Conservation (phyloP, 2,329 filamentous ascomycete species). For the Elsinoe fawcettii region DNA sequence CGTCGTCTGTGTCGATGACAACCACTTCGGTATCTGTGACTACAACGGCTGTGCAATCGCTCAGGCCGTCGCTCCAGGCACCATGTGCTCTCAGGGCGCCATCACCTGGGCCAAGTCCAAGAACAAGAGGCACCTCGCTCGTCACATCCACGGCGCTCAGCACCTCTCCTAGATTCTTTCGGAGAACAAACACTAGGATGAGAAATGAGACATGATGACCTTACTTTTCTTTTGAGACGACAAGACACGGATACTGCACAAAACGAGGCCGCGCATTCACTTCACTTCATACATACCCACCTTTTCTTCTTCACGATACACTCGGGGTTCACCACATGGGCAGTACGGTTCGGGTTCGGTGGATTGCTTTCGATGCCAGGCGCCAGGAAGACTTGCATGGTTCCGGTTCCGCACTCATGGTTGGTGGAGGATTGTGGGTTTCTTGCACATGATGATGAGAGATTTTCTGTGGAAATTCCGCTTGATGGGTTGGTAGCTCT, state of each 20-base stretch:
- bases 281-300: conserved; percentile 1
- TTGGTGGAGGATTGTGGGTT: neutral
- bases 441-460: neutral
- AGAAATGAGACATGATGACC: neutral
- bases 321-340: neutral
- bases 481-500: neutral
- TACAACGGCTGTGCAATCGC: conserved; percentile 33
- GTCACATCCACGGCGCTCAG: conserved; percentile 15
- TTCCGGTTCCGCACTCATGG: neutral
- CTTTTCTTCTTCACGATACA: conserved; percentile 1
- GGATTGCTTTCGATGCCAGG: neutral
- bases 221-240: conserved; percentile 1
- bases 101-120: conserved; percentile 22
- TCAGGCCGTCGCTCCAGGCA: conserved; percentile 36
- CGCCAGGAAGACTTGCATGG: conserved; percentile 4
- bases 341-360: conserved; percentile 3
- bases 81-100: conserved; percentile 32
- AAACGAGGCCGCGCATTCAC: neutral
- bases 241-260: neutral
- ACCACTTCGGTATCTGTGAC: conserved; percentile 40
- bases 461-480: neutral
- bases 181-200: neutral
- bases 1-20: conserved; percentile 37
- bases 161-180: conserved; percentile 14
- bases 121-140: conserved; percentile 19